Evolutionary conservation across 768 basidiomycete species (phyloP), one percentile per base, ranked within the genome.

Genomic region (Cystobasidiopsis lactophilus): DNA sequence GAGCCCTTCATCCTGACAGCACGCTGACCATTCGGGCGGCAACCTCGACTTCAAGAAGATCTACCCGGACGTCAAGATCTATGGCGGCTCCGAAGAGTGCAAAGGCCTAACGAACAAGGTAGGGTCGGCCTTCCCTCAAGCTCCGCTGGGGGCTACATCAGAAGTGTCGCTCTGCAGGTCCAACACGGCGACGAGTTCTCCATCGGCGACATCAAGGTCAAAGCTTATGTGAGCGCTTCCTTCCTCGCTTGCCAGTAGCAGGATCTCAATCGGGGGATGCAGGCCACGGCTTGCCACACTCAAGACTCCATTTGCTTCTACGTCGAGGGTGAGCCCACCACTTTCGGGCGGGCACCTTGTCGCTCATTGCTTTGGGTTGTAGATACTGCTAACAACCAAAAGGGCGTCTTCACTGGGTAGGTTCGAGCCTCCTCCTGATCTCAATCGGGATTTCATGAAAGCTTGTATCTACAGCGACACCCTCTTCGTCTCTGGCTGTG

Each of bases 281-380:
- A 86, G 23, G 79, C 82, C 24, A 88, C 84, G 1, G 84, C 86
- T 1, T 89, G 86, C 67, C 91, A 95, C 66, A 96, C 91, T 2
- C 82, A 83, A 64, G 91, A 95, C 67, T 93, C 89, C 16, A 89
- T 91, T 60, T 93, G 83, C 71, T 96, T 78, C 71, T 74, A 81
- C 64, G 74, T 78, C 51, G 84, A 80, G 30, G 69, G 72, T 51
- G 58, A 64, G 23, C 67, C 74, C 39, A 59, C 60, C 4, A 24
- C 9, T n/a, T 23, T 9, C 45, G 4, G 29, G 11, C 45, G 4
- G 14, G 30, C 13, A n/a, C n/a, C 16, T 35, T 35, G 23, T 18
- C 45, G 9, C 45, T 9, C 4, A 16, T 13, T 9, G 16, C 16
- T n/a, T 31, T 13, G 7, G 19, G 19, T 43, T 11, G 23, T n/a